Base-by-base conservation (phyloP, 352 stramenopile genomes). In the Thraustotheca clavata region DNA sequence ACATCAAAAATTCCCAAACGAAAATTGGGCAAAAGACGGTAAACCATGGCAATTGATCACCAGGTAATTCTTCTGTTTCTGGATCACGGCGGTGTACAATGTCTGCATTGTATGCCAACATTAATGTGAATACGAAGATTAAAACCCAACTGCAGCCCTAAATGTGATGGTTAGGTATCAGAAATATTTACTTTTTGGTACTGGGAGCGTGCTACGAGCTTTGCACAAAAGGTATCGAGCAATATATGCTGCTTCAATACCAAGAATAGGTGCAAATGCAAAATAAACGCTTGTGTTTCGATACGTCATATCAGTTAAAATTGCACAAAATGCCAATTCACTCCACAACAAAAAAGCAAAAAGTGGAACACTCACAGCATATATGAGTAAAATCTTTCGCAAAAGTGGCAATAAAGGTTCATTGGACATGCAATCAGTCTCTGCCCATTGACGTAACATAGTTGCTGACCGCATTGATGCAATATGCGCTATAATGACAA, bases 181-280 rank as follows among this genome's bases (percentile, higher is more conserved):
- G 40, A 1, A 7, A 62, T 8, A 50, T 14, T 24, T 24, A 50
- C 29, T n/a, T 9, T 31, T 57, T 16, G n/a, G 71, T 76, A 91
- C 82, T 29, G 83, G 83, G 6, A 93, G 54, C 1, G 81, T 88
- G 67, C 75, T 89, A 57, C 89, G 76, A 7, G 83, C 87, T 49
- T 81, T 73, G 33, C 83, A 93, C 26, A 93, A 77, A 54, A 93
- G 63, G 62, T 93, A 93, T 20, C 83, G 75, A 9, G 90, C 74
- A 22, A 93, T 75, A 68, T 89, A 90, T 11, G 79, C 80, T 43
- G 87, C 74, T 67, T 93, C 81, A 54, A 93, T 90, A 31, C 88
- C 74, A 74, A 93, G 79, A 18, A 91, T 63, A 38, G 83, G 83
- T 33, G 80, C 79, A 66, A 84, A 93, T 59, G 81, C 89, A 41